A percentile compares a stretch with the other conserved stretches of the same genome.
Conservation (phyloP, 306 rosid genomes). For the Phaseolus lunatus region DNA sequence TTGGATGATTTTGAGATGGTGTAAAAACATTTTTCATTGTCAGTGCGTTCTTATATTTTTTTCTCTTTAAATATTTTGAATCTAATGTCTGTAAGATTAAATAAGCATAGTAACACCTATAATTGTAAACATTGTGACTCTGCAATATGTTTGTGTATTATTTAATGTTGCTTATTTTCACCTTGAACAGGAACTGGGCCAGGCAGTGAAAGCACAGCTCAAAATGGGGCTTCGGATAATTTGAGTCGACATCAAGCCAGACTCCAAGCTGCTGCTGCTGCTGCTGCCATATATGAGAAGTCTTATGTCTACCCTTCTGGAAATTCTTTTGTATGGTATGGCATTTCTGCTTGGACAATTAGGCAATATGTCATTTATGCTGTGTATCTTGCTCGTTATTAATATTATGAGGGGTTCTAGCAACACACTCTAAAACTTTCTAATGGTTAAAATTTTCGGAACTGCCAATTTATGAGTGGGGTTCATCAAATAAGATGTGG, state of each 20-base stretch:
- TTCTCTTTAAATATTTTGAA: slow-evolving; percentile 32
- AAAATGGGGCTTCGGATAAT: slow-evolving; percentile 64
- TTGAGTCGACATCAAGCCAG: slow-evolving; percentile 82
- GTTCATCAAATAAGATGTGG: neutral
- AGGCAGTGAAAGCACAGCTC: slow-evolving; percentile 60
- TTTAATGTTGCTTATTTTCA: slow-evolving; percentile 33
- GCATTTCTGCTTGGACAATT: slow-evolving; percentile 24
- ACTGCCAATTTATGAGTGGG: neutral
- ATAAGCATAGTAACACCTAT: slow-evolving; percentile 3
- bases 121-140: slow-evolving; percentile 38
- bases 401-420: neutral
- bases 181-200: slow-evolving; percentile 58
- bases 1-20: too few species aligned
- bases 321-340: slow-evolving; percentile 77
- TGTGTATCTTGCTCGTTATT: slow-evolving; percentile 25
- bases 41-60: too few species aligned
- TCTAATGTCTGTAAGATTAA: neutral
- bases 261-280: slow-evolving; percentile 93
- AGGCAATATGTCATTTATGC: slow-evolving; percentile 1
- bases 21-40: too few species aligned
- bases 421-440: neutral
- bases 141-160: slow-evolving; percentile 20
- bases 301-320: slow-evolving; percentile 73
- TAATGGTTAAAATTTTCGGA: neutral
- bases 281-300: slow-evolving; percentile 91